Conservation (phyloP, 768 basidiomycete genomes). For the Amylocystis lapponica region DNA sequence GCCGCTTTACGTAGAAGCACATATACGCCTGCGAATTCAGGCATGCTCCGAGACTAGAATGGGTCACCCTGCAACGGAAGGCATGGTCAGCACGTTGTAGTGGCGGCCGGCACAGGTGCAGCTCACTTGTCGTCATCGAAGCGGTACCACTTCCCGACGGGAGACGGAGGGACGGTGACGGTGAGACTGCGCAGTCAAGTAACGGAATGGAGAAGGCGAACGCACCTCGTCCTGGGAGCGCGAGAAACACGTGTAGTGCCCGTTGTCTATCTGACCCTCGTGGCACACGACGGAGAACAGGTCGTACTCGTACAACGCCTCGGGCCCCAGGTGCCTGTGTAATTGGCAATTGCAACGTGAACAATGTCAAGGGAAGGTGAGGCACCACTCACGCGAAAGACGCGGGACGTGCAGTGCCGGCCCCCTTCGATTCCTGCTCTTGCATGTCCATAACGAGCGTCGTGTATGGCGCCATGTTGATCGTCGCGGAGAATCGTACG, state of each 20-base stretch:
- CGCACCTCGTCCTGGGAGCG: constrained; percentile 80
- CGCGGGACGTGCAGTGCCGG: constrained; percentile 12
- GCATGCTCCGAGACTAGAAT: constrained; percentile 60
- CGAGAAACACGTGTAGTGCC: constrained; percentile 89
- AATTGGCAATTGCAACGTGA: neutral
- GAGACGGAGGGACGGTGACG: neutral
- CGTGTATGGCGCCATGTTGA: constrained; percentile 89
- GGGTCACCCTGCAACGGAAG: constrained; percentile 56
- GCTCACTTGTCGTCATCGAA: constrained; percentile 91
- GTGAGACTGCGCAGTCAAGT: too few species aligned
- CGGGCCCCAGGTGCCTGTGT: constrained; percentile 46
- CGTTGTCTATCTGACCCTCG: constrained; percentile 91
- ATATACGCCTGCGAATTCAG: constrained; percentile 80
- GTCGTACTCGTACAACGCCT: constrained; percentile 80
- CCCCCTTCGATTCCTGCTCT: constrained; percentile 37
- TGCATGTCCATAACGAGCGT: constrained; percentile 50
- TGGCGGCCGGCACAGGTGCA: too few species aligned
- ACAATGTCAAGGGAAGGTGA: constrained; percentile 2
- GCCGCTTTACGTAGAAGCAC: constrained; percentile 92
- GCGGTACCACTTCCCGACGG: constrained; percentile 69
- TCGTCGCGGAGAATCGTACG: constrained; percentile 73
- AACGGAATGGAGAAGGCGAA: constrained; percentile 9
- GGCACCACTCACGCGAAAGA: constrained; percentile 15
- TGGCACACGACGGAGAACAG: constrained; percentile 92
- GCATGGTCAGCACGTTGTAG: constrained; percentile 6